Evolutionary conservation across 176 grass and related monocot species (phyloP).

Genomic region (Musa troglodytarum): DNA sequence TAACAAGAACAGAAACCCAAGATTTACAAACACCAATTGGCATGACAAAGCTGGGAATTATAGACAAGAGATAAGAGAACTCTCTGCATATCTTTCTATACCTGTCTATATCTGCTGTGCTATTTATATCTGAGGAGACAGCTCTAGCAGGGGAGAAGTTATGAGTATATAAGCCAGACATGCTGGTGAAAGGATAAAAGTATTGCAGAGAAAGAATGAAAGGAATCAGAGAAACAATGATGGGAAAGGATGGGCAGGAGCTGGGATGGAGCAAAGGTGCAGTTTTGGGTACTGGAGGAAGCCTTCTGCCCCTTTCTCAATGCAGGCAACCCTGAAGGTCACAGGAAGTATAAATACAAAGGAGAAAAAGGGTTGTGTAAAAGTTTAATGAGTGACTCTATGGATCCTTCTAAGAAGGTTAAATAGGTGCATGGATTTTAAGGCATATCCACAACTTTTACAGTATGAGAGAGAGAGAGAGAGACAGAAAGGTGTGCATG

Average conservation of each 20-base stretch:
- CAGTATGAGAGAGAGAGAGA: conserved; percentile 9
- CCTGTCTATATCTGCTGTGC: conserved; percentile 1
- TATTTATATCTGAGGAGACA: conserved; percentile 2
- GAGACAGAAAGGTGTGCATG: neutral
- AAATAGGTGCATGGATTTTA: conserved; percentile 8
- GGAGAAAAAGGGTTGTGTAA: conserved; percentile 14
- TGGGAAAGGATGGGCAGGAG: neutral
- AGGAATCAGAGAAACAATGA: neutral
- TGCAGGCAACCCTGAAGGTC: conserved; percentile 16
- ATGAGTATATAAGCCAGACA: neutral
- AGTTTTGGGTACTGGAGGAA: conserved; percentile 5
- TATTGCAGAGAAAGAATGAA: conserved; percentile 9
- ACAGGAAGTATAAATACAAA: conserved; percentile 15
- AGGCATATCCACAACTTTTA: conserved; percentile 7
- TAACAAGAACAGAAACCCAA: conserved; percentile 20
- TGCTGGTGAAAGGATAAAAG: conserved; percentile 14
- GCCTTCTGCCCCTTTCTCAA: conserved; percentile 28
- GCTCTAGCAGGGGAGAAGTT: conserved; percentile 19
- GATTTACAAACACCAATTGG: conserved; percentile 32
- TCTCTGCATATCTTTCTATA: neutral
- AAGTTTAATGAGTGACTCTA: conserved; percentile 13
- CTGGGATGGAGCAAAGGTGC: conserved; percentile 17
- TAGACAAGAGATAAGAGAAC: neutral
- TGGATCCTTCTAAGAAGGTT: conserved; percentile 15
- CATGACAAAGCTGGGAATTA: conserved; percentile 19